Evolutionary conservation across 2,329 filamentous ascomycete genomes (phyloP), one percentile per base, ranked within the genome.

Genomic region (Monosporascus sp.): DNA sequence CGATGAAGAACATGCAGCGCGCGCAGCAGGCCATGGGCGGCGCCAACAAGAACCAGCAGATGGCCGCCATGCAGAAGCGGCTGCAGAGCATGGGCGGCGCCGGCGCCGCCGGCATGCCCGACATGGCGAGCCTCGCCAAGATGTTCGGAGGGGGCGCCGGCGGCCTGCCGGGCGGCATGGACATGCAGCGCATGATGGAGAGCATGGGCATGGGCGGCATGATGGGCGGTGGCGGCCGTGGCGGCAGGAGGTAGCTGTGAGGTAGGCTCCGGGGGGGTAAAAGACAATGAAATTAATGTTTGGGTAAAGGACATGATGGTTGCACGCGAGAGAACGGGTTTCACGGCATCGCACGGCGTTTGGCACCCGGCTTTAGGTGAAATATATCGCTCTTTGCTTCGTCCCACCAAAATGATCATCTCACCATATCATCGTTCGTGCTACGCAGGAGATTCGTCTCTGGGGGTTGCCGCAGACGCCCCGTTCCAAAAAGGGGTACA

Each of bases 1-100:
- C 90, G 69, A 96, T 96, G 88, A 94, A 94, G 76, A 96, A 97
- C 69, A 95, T 97, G 87, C 90, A 97, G 70, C 86, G 87, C 50
- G 92, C 92, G 0, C 92, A 97, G 72, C 88, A 88, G 52, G 90
- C 89, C 58, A 90, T 97, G 86, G 89, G 87, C 27, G 91, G 92
- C 45, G 89, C 86, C 31, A 96, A 96, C 74, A 93, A 94, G 72
- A 83, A 90, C 35, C 90, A 96, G 69, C 93, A 97, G 72, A 82
- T 97, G 74, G 92, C 92, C 0, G 93, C 94, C 2, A 96, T 97
- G 91, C 94, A 99, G 75, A 96, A 96, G 76, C 81, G 92, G 14
- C 77, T 99, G 74, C 89, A 92, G 68, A 90, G 88, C 62, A 96
- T 97, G 90, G 94, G 93, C 36, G 90, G 89, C 36, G 85, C 59